A percentile compares a stretch with the other conserved stretches of the same genome.
phyloP scores from a whole-genome alignment of 148 eudicot species.

The Beta vulgaris region DNA sequence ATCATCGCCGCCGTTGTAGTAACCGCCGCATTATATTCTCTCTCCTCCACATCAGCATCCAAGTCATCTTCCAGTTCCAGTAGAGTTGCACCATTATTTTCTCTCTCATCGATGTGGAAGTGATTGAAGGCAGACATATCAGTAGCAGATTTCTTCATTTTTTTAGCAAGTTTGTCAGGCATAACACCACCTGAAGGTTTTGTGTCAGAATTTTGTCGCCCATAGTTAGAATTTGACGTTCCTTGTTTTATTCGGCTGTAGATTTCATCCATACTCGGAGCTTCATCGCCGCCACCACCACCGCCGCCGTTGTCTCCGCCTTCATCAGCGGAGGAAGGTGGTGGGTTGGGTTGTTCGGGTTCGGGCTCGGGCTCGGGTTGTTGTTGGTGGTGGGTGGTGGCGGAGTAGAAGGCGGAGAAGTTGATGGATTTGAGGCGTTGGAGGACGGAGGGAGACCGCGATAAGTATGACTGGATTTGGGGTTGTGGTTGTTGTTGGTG shows the following conservation, averaged over 20 bases:
- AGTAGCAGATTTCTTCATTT: slow-evolving; percentile 71
- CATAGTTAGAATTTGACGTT: slow-evolving; percentile 15
- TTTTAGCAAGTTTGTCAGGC: slow-evolving; percentile 45
- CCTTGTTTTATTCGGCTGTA: slow-evolving; percentile 41
- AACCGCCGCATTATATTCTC: too few relatives aligned
- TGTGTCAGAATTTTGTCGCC: slow-evolving; percentile 60
- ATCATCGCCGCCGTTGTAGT: slow-evolving; percentile 40
- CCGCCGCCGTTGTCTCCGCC: slow-evolving; percentile 1
- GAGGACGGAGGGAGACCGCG: slow-evolving; percentile 55
- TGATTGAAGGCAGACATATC: slow-evolving; percentile 29
- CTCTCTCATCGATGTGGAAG: slow-evolving; percentile 1
- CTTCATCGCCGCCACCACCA: slow-evolving; percentile 26
- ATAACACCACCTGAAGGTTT: slow-evolving; percentile 43
- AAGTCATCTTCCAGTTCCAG: not conserved
- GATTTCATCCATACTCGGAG: slow-evolving; percentile 54
- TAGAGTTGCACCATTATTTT: too few relatives aligned
- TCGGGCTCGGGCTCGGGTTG: not conserved
- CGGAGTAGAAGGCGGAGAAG: slow-evolving; percentile 38
- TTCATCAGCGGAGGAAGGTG: not conserved
- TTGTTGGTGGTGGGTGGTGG: slow-evolving; percentile 13
- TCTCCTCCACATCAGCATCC: slow-evolving; percentile 30
- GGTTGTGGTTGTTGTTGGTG: slow-evolving; percentile 12
- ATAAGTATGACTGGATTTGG: slow-evolving; percentile 13
- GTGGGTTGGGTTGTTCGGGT: slow-evolving; percentile 23
- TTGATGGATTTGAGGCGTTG: slow-evolving; percentile 69